Evolutionary conservation across 108 stramenopile species (phyloP), one percentile per base, ranked within the genome.

Genomic region (Fistulifera pelliculosa): DNA sequence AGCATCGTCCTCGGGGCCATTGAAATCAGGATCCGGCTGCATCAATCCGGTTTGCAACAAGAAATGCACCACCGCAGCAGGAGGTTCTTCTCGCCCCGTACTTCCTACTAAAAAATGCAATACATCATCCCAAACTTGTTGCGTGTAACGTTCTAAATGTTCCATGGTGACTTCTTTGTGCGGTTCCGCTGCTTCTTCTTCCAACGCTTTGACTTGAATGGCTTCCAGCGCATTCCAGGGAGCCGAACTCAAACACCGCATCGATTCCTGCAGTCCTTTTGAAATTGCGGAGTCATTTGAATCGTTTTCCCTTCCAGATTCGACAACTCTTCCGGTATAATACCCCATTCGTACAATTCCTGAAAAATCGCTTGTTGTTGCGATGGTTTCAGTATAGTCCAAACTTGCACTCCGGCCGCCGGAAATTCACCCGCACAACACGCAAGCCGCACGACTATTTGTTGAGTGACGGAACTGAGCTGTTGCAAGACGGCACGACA

Each of bases 21-120:
- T 70, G 54, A 75, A 86, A 44, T 90, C 88, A 12, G 88, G 88
- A 80, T 90, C 89, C 13, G 73, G 73, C 48, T 85, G 85, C 83
- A 81, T 83, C 35, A 81, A 56, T 38, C 81, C 73, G 21, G 82
- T 90, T 31, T 80, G 63, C n/a, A 78, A 61, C 4, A 90, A 53
- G 47, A 89, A 85, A 22, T 66, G 69, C 0, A 81, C 52, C 45
- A 90, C 74, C 2, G 77, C 84, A 17, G 78, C 71, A 38, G 70
- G 62, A 35, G 89, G 89, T 39, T 84, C 79, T 18, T 73, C 63
- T 26, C 44, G 31, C 13, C 79, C 74, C 23, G 76, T 74, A 5
- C 79, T 79, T 24, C 89, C 89, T 10, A 90, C 89, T 15, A 90
- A 54, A 62, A 83, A 86, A 57, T 90, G 89, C 62, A 90, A 56